A percentile compares a stretch with the other conserved stretches of the same genome.
phyloP scores from a whole-genome alignment of 2,329 filamentous ascomycete genomes.

The Emmonsiellopsis sp. region DNA sequence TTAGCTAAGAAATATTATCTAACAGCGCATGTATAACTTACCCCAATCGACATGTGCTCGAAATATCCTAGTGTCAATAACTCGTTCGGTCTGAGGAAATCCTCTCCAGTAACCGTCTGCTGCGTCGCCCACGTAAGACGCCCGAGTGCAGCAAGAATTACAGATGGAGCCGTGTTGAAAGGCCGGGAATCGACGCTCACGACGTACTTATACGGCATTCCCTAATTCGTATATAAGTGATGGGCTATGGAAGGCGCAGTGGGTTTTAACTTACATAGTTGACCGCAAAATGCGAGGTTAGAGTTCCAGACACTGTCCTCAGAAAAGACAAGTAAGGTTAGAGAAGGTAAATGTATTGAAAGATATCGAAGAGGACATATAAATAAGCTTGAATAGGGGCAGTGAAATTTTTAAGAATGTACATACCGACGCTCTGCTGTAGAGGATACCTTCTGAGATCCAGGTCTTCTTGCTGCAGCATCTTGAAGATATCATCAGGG shows the following conservation, averaged over 20 bases:
- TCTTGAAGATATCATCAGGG: slow-evolving; percentile 52
- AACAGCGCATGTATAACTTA: slow-evolving; percentile 17
- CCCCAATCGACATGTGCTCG: slow-evolving; percentile 45
- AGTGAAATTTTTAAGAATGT: background rate
- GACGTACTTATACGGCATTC: slow-evolving; percentile 53
- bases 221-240: slow-evolving; percentile 23
- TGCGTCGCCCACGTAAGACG: slow-evolving; percentile 47
- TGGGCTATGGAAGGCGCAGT: background rate
- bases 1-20: background rate
- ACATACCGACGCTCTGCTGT: slow-evolving; percentile 25
- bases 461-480: slow-evolving; percentile 38
- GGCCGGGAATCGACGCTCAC: slow-evolving; percentile 38
- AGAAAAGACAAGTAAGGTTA: background rate
- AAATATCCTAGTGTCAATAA: slow-evolving; percentile 48
- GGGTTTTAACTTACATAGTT: slow-evolving; percentile 34
- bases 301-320: slow-evolving; percentile 23
- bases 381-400: background rate
- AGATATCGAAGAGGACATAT: background rate
- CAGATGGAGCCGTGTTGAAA: slow-evolving; percentile 33
- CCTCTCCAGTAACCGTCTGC: slow-evolving; percentile 24
- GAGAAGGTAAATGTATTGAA: background rate
- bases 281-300: slow-evolving; percentile 40
- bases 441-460: slow-evolving; percentile 37
- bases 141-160: slow-evolving; percentile 38
- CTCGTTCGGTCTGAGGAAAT: slow-evolving; percentile 44